Conservation (phyloP, 306 rosid species). For the Trifolium dubium region DNA sequence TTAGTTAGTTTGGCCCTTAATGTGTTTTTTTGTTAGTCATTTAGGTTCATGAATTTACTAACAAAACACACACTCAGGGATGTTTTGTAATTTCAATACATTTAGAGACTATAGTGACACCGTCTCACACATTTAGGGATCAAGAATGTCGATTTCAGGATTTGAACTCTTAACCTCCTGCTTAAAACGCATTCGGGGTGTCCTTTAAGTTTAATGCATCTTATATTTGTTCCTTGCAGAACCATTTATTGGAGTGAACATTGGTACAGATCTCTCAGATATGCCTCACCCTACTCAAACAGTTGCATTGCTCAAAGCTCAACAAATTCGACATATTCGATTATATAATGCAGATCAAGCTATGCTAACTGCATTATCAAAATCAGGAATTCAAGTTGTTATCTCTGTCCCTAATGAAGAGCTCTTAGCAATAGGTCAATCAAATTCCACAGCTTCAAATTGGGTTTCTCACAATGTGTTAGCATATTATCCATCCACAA, state of each 20-base stretch:
- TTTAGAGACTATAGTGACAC: too few species aligned
- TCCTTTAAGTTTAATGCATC: not conserved
- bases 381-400: slow-evolving; percentile 72
- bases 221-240: slow-evolving; percentile 51
- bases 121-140: not conserved
- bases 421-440: slow-evolving; percentile 79
- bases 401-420: slow-evolving; percentile 79
- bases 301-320: slow-evolving; percentile 75
- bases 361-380: slow-evolving; percentile 74
- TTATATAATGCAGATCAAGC: slow-evolving; percentile 71
- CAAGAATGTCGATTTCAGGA: not conserved
- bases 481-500: slow-evolving; percentile 85
- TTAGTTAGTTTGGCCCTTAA: not conserved
- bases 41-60: not conserved
- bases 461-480: slow-evolving; percentile 80
- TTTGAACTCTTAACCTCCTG: not conserved
- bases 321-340: slow-evolving; percentile 73
- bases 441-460: slow-evolving; percentile 75
- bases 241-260: slow-evolving; percentile 75
- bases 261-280: slow-evolving; percentile 78
- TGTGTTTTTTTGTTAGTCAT: not conserved
- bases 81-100: too few species aligned
- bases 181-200: not conserved
- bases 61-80: not conserved
- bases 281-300: slow-evolving; percentile 93